Evolutionary conservation across 208 protist species (phyloP).

Genomic region (Trypanosoma platydactyli): DNA sequence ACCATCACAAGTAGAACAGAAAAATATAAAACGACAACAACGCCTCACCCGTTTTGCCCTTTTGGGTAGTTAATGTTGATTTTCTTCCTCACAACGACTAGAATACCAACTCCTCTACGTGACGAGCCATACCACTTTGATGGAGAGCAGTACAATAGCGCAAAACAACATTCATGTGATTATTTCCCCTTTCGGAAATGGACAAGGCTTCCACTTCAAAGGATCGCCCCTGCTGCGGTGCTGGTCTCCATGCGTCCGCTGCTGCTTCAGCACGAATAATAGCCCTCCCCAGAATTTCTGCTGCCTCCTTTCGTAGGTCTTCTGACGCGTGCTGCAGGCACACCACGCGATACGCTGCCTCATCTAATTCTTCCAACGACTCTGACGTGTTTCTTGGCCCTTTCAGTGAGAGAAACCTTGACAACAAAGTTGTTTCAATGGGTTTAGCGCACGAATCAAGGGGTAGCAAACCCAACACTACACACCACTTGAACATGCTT

Average conservation of each 20-base stretch:
- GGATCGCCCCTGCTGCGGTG: constrained; percentile 7
- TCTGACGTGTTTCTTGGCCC: background rate
- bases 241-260: background rate
- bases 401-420: background rate
- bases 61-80: background rate
- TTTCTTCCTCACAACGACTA: background rate
- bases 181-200: constrained; percentile 19
- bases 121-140: constrained; percentile 20
- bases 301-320: constrained; percentile 23
- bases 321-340: constrained; percentile 19
- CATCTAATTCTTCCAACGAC: constrained; percentile 14
- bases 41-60: background rate
- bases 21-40: background rate
- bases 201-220: constrained; percentile 46
- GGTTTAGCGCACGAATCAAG: background rate
- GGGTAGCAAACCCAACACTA: background rate
- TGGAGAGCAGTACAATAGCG: constrained; percentile 53
- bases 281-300: constrained; percentile 41
- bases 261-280: constrained; percentile 24
- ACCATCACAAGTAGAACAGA: no score
- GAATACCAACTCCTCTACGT: constrained; percentile 10
- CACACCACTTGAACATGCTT: constrained; percentile 18
- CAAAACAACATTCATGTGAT: constrained; percentile 38
- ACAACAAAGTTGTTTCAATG: constrained; percentile 14
- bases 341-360: constrained; percentile 20